A percentile compares a stretch with the other conserved stretches of the same genome.
These are phyloP conservation scores for Rubroboletus pulcherrimus DNA, from an alignment of 768 basidiomycete genomes.

Conservation along the genomic window DNA sequence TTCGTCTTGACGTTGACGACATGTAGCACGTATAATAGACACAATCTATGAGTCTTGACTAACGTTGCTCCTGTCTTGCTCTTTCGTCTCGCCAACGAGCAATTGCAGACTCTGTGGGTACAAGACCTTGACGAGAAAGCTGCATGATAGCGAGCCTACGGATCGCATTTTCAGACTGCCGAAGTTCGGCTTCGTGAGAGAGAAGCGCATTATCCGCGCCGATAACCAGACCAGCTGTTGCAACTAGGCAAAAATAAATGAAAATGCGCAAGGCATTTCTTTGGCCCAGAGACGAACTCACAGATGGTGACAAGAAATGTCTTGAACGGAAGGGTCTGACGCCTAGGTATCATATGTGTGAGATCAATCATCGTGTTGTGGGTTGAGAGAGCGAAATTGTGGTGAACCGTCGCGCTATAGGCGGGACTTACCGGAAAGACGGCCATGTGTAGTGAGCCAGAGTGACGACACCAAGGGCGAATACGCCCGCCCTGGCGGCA, in stretches of 20 bases:
- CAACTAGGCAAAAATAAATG: slow-evolving; percentile 36
- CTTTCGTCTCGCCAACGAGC: slow-evolving; percentile 66
- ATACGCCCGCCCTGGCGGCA: slow-evolving; percentile 45
- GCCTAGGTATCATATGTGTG: slow-evolving; percentile 29
- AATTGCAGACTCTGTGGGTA: slow-evolving; percentile 83
- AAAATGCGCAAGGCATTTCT: too few relatives aligned
- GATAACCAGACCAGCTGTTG: slow-evolving; percentile 65
- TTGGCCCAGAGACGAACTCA: slow-evolving; percentile 35
- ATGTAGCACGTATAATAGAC: slow-evolving; percentile 13
- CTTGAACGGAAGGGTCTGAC: slow-evolving; percentile 80
- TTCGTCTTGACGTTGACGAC: slow-evolving; percentile 1
- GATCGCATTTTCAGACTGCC: slow-evolving; percentile 63
- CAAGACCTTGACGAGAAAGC: slow-evolving; percentile 66
- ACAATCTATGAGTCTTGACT: slow-evolving; percentile 5
- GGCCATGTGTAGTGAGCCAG: slow-evolving; percentile 73
- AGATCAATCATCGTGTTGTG: too few relatives aligned
- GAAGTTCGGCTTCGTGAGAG: slow-evolving; percentile 61
- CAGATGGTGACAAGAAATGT: slow-evolving; percentile 71
- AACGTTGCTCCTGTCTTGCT: slow-evolving; percentile 17
- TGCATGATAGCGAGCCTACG: slow-evolving; percentile 73
- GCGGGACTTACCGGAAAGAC: slow-evolving; percentile 51
- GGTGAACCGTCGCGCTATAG: too few relatives aligned
- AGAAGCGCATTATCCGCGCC: slow-evolving; percentile 75
- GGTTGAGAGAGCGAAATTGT: too few relatives aligned
- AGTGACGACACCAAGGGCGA: slow-evolving; percentile 58